Evolutionary conservation across 345 rosid genomes (phyloP).

Genomic region (Lepidium africanum): DNA sequence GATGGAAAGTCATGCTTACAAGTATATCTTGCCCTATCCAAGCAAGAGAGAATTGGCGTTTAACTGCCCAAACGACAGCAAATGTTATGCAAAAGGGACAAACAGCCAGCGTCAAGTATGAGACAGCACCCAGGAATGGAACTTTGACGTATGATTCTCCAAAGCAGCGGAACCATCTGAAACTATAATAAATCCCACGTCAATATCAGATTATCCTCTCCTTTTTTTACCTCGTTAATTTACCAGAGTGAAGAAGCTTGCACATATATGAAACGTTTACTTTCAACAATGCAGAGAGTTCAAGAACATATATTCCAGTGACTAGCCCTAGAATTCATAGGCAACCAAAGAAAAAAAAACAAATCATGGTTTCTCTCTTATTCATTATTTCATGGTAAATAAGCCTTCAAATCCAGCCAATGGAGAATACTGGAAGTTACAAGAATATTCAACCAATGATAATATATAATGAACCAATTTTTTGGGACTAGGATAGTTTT

Average conservation of each 20-base stretch:
- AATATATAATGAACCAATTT: neutral
- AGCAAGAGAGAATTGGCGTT: constrained; percentile 57
- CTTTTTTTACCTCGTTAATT: neutral
- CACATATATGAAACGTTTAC: neutral
- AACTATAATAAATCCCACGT: constrained; percentile 47
- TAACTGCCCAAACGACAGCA: constrained; percentile 86
- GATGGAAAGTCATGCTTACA: constrained; percentile 43
- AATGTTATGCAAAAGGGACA: constrained; percentile 91
- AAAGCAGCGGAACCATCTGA: constrained; percentile 80
- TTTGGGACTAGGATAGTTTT: neutral
- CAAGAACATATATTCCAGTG: neutral
- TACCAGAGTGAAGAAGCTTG: neutral
- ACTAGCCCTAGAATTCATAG: neutral
- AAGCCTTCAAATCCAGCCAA: neutral
- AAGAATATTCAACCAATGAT: neutral
- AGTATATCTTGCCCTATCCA: constrained; percentile 99
- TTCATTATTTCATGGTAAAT: neutral
- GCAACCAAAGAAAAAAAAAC: neutral
- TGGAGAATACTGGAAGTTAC: neutral
- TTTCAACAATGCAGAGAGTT: neutral
- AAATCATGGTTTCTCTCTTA: neutral
- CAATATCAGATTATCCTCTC: constrained; percentile 24
- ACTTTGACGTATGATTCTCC: constrained; percentile 72
- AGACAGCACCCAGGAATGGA: constrained; percentile 83
- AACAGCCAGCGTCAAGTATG: constrained; percentile 74